phyloP scores from a whole-genome alignment of 768 basidiomycete genomes.

The Sutorius australiensis region DNA sequence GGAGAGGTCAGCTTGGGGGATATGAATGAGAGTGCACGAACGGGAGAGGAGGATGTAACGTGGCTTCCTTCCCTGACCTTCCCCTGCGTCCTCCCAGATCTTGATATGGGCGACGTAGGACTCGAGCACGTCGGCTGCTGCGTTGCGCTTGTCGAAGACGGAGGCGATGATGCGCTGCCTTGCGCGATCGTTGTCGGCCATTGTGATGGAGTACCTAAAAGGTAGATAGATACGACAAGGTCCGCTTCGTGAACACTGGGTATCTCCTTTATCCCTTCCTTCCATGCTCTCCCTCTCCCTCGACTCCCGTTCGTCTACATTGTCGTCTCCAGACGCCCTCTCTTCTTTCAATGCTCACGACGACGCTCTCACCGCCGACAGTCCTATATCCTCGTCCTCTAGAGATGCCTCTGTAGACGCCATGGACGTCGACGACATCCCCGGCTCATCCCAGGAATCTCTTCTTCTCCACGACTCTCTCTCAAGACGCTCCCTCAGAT shows the following conservation, averaged over 20 bases:
- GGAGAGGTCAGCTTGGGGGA: background rate
- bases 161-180: constrained; percentile 75
- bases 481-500: constrained; percentile 29
- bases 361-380: constrained; percentile 27
- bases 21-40: constrained; percentile 42
- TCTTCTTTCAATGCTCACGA: constrained; percentile 32
- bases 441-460: constrained; percentile 26
- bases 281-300: constrained; percentile 12
- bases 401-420: constrained; percentile 31
- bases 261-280: constrained; percentile 9
- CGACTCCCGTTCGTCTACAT: constrained; percentile 21
- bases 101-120: constrained; percentile 85
- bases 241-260: constrained; percentile 5
- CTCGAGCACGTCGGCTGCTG: constrained; percentile 63
- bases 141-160: constrained; percentile 73
- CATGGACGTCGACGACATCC: constrained; percentile 26
- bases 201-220: constrained; percentile 16
- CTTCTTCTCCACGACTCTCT: constrained; percentile 21
- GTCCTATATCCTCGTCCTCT: constrained; percentile 31
- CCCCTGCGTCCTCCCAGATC: constrained; percentile 86
- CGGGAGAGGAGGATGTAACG: constrained; percentile 89
- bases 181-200: constrained; percentile 47
- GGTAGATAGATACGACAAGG: background rate
- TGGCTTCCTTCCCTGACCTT: constrained; percentile 73
- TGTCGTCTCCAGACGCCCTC: constrained; percentile 31